These are phyloP conservation scores for Nyssa sinensis DNA, from an alignment of 148 eudicot genomes.

Conservation along the genomic window DNA sequence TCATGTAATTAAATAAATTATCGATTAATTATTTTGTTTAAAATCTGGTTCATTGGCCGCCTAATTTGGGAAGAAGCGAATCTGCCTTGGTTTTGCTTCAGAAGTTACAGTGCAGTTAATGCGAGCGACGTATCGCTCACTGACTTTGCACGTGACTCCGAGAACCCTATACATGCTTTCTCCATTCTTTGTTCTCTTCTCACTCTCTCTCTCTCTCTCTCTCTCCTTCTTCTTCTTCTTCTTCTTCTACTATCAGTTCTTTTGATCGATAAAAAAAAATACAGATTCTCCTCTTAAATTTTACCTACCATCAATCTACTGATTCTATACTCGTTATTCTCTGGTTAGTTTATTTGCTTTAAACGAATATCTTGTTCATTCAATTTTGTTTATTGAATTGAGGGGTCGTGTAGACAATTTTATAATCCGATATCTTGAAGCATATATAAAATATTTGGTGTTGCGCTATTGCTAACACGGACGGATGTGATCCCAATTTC, in stretches of 20 bases:
- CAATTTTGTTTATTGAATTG: background rate
- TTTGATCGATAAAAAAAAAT: background rate
- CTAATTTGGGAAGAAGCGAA: no score
- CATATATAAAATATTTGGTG: background rate
- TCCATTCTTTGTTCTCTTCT: background rate
- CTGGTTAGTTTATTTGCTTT: conserved; percentile 1
- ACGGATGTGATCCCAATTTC: background rate
- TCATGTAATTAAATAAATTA: no score
- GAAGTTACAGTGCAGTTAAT: no score
- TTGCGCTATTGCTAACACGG: no score
- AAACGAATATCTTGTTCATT: background rate
- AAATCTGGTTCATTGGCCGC: no score
- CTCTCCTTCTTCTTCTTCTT: background rate
- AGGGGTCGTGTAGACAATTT: no score
- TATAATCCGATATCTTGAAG: conserved; percentile 6
- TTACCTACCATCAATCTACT: conserved; percentile 5
- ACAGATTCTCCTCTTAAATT: background rate
- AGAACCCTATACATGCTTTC: no score
- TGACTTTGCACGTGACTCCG: no score
- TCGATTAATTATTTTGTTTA: no score
- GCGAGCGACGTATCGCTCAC: no score
- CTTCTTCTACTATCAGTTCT: background rate
- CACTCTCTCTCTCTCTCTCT: background rate
- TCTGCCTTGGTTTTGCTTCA: no score
- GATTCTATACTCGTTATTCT: background rate